phyloP scores from a whole-genome alignment of 192 early-diverging fungal species.

The Gaertneriomyces semiglobifer region DNA sequence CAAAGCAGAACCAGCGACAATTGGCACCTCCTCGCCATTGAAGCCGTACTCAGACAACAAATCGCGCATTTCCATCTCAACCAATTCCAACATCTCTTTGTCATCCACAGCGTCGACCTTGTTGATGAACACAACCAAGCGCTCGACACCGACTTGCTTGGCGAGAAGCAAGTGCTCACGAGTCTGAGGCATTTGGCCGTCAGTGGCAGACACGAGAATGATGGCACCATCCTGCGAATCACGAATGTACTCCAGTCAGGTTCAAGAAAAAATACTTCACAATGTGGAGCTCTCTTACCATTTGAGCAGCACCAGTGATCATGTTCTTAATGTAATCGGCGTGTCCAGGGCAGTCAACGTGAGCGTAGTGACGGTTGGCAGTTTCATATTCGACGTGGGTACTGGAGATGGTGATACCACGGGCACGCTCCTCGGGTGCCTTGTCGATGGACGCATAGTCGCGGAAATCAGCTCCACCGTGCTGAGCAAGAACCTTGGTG shows the following conservation, averaged over 20 bases:
- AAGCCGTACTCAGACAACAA: constrained; percentile 86
- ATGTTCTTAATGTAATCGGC: constrained; percentile 99
- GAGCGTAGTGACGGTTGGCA: constrained; percentile 83
- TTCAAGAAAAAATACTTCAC: not conserved
- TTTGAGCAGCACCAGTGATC: constrained; percentile 98
- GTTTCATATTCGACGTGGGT: constrained; percentile 99
- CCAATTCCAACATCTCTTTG: constrained; percentile 95
- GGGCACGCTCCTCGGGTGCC: constrained; percentile 95
- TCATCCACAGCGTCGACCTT: constrained; percentile 98
- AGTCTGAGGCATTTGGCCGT: constrained; percentile 98
- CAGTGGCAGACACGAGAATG: constrained; percentile 95
- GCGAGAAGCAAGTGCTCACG: constrained; percentile 97
- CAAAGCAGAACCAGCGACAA: constrained; percentile 89
- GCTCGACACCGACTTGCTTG: constrained; percentile 89
- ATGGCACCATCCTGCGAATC: constrained; percentile 86
- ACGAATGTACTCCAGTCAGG: not conserved
- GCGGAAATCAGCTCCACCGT: constrained; percentile 83
- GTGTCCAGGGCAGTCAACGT: constrained; percentile 98
- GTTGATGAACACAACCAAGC: constrained; percentile 96
- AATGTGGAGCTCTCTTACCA: constrained; percentile 42
- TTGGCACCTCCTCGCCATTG: constrained; percentile 85
- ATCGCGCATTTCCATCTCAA: constrained; percentile 99
- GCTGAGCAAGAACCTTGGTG: constrained; percentile 84
- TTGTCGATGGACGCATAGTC: constrained; percentile 98
- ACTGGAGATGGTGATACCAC: constrained; percentile 97